These are phyloP conservation scores for Vanilla planifolia DNA, from an alignment of 106 monocot genomes.

Conservation along the genomic window DNA sequence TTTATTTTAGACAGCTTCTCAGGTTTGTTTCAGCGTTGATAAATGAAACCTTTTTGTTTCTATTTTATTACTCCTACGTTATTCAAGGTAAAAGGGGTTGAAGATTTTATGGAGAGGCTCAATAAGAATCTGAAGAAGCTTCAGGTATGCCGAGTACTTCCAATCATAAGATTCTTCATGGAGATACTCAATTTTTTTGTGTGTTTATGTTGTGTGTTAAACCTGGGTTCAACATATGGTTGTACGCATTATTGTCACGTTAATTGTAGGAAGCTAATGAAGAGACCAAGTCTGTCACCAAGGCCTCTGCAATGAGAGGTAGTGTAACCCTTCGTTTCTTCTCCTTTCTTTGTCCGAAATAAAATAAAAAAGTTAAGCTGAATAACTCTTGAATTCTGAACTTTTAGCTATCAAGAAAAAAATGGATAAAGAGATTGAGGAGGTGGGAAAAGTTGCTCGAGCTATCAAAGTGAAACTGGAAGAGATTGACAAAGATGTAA, in stretches of 20 bases:
- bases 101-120: slow-evolving; percentile 35
- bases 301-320: slow-evolving; percentile 67
- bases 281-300: slow-evolving; percentile 43
- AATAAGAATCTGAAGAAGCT: slow-evolving; percentile 31
- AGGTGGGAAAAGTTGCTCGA: slow-evolving; percentile 35
- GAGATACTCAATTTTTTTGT: too few relatives aligned
- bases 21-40: too few relatives aligned
- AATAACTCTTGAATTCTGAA: too few relatives aligned
- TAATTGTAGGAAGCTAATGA: slow-evolving; percentile 40
- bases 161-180: neutral
- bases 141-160: slow-evolving; percentile 27
- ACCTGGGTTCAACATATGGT: too few relatives aligned
- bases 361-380: too few relatives aligned
- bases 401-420: slow-evolving; percentile 34
- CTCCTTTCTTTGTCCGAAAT: neutral
- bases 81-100: slow-evolving; percentile 30
- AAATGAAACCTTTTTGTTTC: too few relatives aligned
- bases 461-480: slow-evolving; percentile 42
- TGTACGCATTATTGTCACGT: neutral
- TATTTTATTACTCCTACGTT: neutral
- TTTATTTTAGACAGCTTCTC: too few relatives aligned
- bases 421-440: slow-evolving; percentile 64
- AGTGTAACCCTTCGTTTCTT: neutral
- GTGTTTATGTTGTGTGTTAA: too few relatives aligned
- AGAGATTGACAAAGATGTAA: slow-evolving; percentile 55